phyloP scores from a whole-genome alignment of 1,139 yeast genomes.

The Lodderomyces oxycetoniae region DNA sequence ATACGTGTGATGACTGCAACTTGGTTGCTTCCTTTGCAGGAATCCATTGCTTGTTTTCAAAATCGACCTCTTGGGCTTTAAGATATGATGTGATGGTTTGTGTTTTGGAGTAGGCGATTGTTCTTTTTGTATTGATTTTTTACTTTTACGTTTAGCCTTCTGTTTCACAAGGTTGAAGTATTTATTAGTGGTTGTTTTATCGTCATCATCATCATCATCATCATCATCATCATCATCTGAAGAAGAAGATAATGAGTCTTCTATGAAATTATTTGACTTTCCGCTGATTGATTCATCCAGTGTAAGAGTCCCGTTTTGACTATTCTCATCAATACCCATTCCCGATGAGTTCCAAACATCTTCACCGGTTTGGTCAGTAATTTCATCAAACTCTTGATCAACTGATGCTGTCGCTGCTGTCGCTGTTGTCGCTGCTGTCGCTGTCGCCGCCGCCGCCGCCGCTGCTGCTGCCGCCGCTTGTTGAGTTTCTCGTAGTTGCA shows the following conservation, averaged over 20 bases:
- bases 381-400: conserved; percentile 4
- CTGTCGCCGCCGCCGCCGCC: background rate
- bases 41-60: too few species aligned
- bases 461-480: conserved; percentile 13
- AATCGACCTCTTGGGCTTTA: conserved; percentile 41
- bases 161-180: conserved; percentile 23
- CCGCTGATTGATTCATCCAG: too few species aligned
- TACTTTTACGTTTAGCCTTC: conserved; percentile 10
- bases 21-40: too few species aligned
- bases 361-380: conserved; percentile 10
- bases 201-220: conserved; percentile 5
- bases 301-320: too few species aligned
- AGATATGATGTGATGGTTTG: conserved; percentile 39
- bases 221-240: too few species aligned
- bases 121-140: conserved; percentile 9
- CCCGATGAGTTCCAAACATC: conserved; percentile 23
- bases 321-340: conserved; percentile 19
- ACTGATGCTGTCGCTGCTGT: background rate
- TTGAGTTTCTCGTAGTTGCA: conserved; percentile 10
- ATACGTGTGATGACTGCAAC: too few species aligned
- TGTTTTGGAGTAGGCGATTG: conserved; percentile 43
- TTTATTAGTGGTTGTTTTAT: conserved; percentile 15
- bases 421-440: background rate
- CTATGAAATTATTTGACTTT: too few species aligned
- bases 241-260: too few species aligned